These are phyloP conservation scores for Pseudocercospora fijiensis DNA, from an alignment of 2,329 filamentous ascomycete species.

Conservation along the genomic window DNA sequence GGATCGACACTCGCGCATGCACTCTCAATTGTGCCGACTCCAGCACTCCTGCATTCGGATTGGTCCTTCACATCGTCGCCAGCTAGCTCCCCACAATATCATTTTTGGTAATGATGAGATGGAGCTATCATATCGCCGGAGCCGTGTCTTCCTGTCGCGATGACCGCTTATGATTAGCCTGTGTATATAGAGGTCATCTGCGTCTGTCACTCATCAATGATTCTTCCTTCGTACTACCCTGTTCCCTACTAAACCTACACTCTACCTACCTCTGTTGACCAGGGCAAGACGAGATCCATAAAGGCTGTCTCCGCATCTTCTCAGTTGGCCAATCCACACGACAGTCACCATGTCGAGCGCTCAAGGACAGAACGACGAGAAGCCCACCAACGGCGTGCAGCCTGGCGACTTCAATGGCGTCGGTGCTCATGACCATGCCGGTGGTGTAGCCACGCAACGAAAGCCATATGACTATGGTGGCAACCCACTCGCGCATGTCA, in stretches of 20 bases:
- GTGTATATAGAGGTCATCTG: slow-evolving; percentile 15
- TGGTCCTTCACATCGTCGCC: slow-evolving; percentile 21
- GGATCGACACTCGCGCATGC: slow-evolving; percentile 15
- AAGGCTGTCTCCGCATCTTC: not conserved
- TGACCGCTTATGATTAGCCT: slow-evolving; percentile 12
- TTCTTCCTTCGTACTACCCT: slow-evolving; percentile 11
- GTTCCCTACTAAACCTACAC: slow-evolving; percentile 1
- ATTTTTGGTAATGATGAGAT: not conserved
- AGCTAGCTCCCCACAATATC: slow-evolving; percentile 15
- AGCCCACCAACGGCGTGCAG: slow-evolving; percentile 25
- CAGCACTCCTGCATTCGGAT: slow-evolving; percentile 17
- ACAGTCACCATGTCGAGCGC: slow-evolving; percentile 44
- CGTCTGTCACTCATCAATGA: slow-evolving; percentile 6
- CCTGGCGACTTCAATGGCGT: slow-evolving; percentile 26
- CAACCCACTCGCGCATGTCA: slow-evolving; percentile 53
- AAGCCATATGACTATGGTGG: slow-evolving; percentile 52
- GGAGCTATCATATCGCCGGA: not conserved
- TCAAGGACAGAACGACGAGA: slow-evolving; percentile 40
- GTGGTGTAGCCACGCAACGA: slow-evolving; percentile 39
- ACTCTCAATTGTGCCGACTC: slow-evolving; percentile 22
- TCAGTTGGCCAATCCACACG: not conserved
- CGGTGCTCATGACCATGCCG: slow-evolving; percentile 41
- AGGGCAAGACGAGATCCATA: not conserved
- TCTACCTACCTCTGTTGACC: not conserved
- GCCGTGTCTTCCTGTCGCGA: slow-evolving; percentile 4